Conservation (phyloP, 208 protist genomes). For the Acanthamoeba healyi region DNA sequence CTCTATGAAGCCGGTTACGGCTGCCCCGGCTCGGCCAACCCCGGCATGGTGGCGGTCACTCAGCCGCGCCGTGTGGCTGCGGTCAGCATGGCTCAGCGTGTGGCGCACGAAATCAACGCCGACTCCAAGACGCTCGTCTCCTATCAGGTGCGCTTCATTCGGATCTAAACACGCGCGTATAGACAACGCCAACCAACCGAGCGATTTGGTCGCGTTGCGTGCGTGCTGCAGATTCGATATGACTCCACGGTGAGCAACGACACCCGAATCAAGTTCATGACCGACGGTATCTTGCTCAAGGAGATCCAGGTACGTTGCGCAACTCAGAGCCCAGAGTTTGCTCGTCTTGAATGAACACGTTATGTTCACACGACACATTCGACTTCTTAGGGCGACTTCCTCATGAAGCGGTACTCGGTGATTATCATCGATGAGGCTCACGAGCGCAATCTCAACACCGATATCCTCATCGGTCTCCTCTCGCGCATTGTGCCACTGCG, state of each 20-base stretch:
- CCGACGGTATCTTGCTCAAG: slow-evolving; percentile 91
- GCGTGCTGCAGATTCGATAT: slow-evolving; percentile 63
- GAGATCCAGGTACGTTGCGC: slow-evolving; percentile 83
- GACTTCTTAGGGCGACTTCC: slow-evolving; percentile 88
- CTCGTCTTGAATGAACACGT: not conserved
- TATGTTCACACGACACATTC: no score
- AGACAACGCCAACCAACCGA: no score
- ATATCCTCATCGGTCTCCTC: slow-evolving; percentile 98
- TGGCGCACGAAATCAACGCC: slow-evolving; percentile 91
- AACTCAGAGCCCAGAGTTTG: not conserved
- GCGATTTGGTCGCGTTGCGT: no score
- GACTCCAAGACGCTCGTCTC: slow-evolving; percentile 84
- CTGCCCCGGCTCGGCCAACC: slow-evolving; percentile 46
- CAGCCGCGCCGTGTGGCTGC: slow-evolving; percentile 95
- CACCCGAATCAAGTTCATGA: slow-evolving; percentile 93
- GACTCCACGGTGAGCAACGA: slow-evolving; percentile 58
- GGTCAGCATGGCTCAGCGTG: slow-evolving; percentile 90
- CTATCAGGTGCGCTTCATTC: slow-evolving; percentile 85
- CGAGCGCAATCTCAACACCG: slow-evolving; percentile 94
- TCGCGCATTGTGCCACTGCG: slow-evolving; percentile 97
- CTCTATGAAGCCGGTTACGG: slow-evolving; percentile 93
- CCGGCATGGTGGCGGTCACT: slow-evolving; percentile 93
- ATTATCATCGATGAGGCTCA: slow-evolving; percentile 97
- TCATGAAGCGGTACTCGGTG: slow-evolving; percentile 90
- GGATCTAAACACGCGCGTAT: no score